Conservation (phyloP, 2,329 filamentous ascomycete species). For the Cyclaneusma minus region DNA sequence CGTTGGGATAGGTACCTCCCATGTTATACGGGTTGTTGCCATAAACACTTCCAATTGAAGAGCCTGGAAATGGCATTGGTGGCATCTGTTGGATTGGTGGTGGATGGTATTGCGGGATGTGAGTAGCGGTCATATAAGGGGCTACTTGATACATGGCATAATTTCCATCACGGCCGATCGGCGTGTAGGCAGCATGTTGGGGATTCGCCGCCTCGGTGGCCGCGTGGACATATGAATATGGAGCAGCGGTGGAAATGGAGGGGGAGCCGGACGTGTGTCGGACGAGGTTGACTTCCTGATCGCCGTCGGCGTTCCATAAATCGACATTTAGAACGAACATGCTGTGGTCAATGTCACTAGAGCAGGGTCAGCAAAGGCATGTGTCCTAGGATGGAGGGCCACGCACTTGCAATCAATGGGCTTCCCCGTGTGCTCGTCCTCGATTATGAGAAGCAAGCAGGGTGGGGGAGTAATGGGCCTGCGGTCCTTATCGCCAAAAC, state of each 20-base stretch:
- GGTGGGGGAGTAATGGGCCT: constrained; percentile 92
- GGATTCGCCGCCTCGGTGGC: too few species aligned
- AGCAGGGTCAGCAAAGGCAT: constrained; percentile 2
- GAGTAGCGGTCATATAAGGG: too few species aligned
- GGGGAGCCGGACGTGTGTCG: constrained; percentile 50
- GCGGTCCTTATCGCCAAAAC: constrained; percentile 97
- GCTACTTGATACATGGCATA: too few species aligned
- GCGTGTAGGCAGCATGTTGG: constrained; percentile 12
- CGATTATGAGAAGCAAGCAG: constrained; percentile 71
- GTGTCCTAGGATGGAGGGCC: constrained; percentile 3
- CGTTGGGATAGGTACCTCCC: constrained; percentile 4
- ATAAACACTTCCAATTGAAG: too few species aligned
- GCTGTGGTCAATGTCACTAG: constrained; percentile 51
- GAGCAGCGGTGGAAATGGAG: constrained; percentile 68
- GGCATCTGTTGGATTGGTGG: too few species aligned
- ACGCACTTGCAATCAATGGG: constrained; percentile 73
- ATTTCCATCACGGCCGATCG: too few species aligned
- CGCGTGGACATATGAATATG: constrained; percentile 56
- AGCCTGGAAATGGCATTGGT: too few species aligned
- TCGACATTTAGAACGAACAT: constrained; percentile 57
- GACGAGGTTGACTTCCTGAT: constrained; percentile 52
- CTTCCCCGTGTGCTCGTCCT: constrained; percentile 56
- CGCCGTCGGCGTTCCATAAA: constrained; percentile 46
- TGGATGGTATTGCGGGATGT: too few species aligned
- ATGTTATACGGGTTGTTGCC: too few species aligned